Evolutionary conservation across 495 filamentous ascomycete genomes (phyloP), one percentile per base, ranked within the genome.

Genomic region (Glutinoglossum americanum): DNA sequence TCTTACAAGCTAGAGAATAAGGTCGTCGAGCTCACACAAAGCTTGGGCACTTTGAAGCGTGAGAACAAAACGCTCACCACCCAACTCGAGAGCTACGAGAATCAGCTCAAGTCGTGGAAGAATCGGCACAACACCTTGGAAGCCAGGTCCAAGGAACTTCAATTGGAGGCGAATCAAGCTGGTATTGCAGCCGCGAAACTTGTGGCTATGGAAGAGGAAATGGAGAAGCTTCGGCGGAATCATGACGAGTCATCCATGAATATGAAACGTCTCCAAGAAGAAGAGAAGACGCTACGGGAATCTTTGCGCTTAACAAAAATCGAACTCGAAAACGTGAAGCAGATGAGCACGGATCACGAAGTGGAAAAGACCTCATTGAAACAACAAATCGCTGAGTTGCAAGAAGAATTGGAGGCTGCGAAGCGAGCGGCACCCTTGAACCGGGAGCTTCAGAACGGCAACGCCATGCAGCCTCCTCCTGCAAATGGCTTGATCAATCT

Each of bases 1-100:
- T 96, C 89, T 15, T 97, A 97, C 73, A 97, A 93, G 73, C 71
- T 98, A 64, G 93, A 97, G 74, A 96, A 97, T 75, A 97, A 98
- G 78, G 92, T 98, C 57, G 86, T 96, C 56, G 93, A 99, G 71
- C 74, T 99, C 62, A 99, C 93, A 10, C 93, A 99, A 69, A 84
- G 84, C 55, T 68, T 97, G 66, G 89, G 90, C 64, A 82, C 86
- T 32, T 81, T 96, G 76, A 94, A 93, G 73, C 75, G 78, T 48
- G 85, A 95, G 68, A 97, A 97, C 75, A 94, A 90, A 73, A 77
- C 79, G 54, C 76, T 97, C 58, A 76, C 84, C 62, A 80, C 79
- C 33, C 90, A 97, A 70, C 81, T 97, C 33, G 87, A 97, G 67
- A 96, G 87, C 70, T 97, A 96, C 73, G 89, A 97, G 67, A 82